Conservation (phyloP, 1,139 yeast species). For the Geotrichum klebahnii region DNA sequence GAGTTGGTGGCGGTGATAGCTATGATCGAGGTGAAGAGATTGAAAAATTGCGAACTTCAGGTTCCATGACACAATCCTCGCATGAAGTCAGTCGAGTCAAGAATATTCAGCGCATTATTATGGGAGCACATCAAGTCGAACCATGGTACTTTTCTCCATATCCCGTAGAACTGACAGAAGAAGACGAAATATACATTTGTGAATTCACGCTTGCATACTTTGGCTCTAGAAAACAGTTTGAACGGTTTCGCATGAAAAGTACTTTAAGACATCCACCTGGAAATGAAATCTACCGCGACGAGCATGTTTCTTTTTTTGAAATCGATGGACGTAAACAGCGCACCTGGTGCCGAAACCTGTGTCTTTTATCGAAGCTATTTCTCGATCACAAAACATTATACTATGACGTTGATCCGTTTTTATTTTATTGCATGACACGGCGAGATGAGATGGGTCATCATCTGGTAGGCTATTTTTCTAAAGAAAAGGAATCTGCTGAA, state of each 20-base stretch:
- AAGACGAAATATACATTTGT: conserved; percentile 82
- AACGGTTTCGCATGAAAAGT: conserved; percentile 81
- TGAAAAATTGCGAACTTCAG: conserved; percentile 83
- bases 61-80: conserved; percentile 85
- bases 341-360: conserved; percentile 93
- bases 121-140: conserved; percentile 89
- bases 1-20: conserved; percentile 51
- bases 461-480: conserved; percentile 91
- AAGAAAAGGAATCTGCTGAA: conserved; percentile 93
- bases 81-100: conserved; percentile 89
- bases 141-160: conserved; percentile 99
- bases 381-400: conserved; percentile 92
- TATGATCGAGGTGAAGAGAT: conserved; percentile 86
- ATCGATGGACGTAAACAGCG: conserved; percentile 94
- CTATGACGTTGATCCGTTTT: conserved; percentile 95
- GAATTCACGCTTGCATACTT: conserved; percentile 87
- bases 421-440: conserved; percentile 91
- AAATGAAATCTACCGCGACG: conserved; percentile 91
- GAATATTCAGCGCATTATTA: conserved; percentile 67
- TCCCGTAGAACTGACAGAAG: conserved; percentile 90
- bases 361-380: conserved; percentile 80
- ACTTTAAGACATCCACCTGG: conserved; percentile 93
- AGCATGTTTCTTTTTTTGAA: conserved; percentile 79
- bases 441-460: conserved; percentile 89
- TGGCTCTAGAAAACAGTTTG: conserved; percentile 86